These are phyloP conservation scores for Puccinia novopanici DNA, from an alignment of 1,284 basidiomycete species.

Conservation along the genomic window DNA sequence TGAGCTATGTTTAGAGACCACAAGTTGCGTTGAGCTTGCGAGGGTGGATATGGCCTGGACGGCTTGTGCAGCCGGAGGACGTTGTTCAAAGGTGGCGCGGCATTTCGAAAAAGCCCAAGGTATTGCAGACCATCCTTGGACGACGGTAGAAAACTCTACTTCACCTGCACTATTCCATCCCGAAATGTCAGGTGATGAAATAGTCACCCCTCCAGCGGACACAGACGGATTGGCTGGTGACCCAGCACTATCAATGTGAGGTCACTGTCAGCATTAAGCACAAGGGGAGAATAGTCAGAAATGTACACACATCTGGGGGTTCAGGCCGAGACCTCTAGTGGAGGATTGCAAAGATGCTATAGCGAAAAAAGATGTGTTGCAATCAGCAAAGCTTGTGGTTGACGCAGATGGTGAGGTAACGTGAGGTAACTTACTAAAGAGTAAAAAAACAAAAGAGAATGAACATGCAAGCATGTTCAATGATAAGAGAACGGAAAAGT, in stretches of 20 bases:
- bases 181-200: neutral
- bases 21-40: neutral
- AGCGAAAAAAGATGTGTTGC: neutral
- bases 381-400: neutral
- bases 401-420: neutral
- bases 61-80: neutral
- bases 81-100: neutral
- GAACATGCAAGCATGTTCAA: constrained; percentile 15
- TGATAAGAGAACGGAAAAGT: neutral
- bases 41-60: neutral
- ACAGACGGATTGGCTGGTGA: neutral
- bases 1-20: neutral
- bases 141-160: neutral
- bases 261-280: neutral
- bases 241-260: neutral
- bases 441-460: neutral
- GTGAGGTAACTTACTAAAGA: neutral
- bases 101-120: constrained; percentile 17
- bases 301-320: neutral
- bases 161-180: neutral
- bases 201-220: neutral
- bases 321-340: neutral
- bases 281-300: neutral
- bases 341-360: neutral
- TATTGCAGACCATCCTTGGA: constrained; percentile 13